A percentile compares a stretch with the other conserved stretches of the same genome.
phyloP scores from a whole-genome alignment of 257 asterid genomes.

The Nicotiana tomentosiformis region DNA sequence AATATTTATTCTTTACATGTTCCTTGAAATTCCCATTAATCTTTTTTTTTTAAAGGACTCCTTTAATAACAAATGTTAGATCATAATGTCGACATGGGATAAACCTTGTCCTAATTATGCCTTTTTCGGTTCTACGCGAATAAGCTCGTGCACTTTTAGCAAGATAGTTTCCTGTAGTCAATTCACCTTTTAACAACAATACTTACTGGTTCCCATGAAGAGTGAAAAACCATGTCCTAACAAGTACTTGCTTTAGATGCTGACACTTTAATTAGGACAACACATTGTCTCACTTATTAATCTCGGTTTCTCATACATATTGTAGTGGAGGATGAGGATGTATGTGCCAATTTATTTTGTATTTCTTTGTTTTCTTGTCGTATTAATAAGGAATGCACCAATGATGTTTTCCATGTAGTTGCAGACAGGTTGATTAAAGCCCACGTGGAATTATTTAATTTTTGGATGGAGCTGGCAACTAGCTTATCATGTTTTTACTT shows the following conservation, averaged over 20 bases:
- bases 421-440: background rate
- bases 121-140: background rate
- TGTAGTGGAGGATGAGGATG: background rate
- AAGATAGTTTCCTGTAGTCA: background rate
- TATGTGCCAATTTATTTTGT: background rate
- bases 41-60: background rate
- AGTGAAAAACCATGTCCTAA: background rate
- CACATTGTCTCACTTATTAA: background rate
- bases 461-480: background rate
- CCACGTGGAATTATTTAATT: background rate
- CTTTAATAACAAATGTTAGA: background rate
- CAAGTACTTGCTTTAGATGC: background rate
- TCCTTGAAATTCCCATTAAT: background rate
- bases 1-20: background rate
- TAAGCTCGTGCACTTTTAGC: too few relatives aligned
- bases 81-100: background rate
- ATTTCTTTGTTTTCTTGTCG: background rate
- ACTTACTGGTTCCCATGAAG: background rate
- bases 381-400: conserved; percentile 3
- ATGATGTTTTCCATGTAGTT: background rate
- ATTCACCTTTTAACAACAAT: background rate
- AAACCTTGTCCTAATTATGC: background rate
- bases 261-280: background rate
- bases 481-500: background rate
- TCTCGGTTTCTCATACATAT: background rate